A percentile compares a stretch with the other conserved stretches of the same genome.
Conservation (phyloP, 441 rosid genomes). For the Erodium texanum region DNA sequence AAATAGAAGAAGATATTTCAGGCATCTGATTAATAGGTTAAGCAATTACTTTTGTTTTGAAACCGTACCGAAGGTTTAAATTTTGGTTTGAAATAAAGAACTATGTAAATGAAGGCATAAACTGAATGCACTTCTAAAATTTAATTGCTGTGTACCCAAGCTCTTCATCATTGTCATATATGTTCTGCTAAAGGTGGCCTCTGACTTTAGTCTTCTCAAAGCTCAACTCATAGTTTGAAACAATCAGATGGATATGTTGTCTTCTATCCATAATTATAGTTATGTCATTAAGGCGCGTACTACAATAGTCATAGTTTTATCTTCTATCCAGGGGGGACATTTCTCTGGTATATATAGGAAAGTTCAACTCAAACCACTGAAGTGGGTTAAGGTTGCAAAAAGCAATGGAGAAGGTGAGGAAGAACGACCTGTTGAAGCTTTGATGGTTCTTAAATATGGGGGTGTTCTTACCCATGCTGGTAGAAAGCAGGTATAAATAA, state of each 20-base stretch:
- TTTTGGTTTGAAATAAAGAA: background rate
- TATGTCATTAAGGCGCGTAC: no score
- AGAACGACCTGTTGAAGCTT: conserved; percentile 90
- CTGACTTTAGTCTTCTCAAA: background rate
- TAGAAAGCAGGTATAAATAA: conserved; percentile 79
- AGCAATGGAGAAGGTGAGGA: conserved; percentile 83
- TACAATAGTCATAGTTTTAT: conserved; percentile 7
- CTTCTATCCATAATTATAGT: no score
- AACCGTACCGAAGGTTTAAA: background rate
- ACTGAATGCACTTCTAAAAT: background rate
- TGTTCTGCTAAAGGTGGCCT: background rate
- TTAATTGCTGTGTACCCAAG: background rate
- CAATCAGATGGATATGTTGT: no score
- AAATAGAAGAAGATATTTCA: background rate
- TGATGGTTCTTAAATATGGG: conserved; percentile 98
- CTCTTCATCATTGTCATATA: background rate
- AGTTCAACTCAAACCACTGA: conserved; percentile 94
- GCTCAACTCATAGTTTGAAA: no score
- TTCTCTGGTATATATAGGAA: conserved; percentile 99
- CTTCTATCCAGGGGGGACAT: conserved; percentile 81
- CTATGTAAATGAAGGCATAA: background rate
- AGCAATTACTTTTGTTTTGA: background rate
- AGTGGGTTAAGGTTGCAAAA: conserved; percentile 81
- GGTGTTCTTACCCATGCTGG: conserved; percentile 99
- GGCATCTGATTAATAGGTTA: background rate